Conservation (phyloP, 2,329 filamentous ascomycete genomes). For the Eurotiales sp. region DNA sequence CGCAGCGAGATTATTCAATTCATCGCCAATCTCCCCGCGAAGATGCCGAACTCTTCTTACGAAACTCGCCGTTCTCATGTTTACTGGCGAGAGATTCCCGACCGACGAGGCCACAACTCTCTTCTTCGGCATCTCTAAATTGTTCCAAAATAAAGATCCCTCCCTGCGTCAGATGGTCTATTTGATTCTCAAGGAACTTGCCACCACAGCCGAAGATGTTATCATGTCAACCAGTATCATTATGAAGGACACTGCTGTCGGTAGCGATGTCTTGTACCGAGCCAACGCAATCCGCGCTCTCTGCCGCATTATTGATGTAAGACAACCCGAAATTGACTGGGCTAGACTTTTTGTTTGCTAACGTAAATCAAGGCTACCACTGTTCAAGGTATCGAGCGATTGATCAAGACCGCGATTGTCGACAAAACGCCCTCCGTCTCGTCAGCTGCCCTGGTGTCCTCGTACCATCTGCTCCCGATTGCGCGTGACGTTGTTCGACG, state of each 20-base stretch:
- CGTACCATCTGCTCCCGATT: conserved; percentile 95
- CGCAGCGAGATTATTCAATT: conserved; percentile 93
- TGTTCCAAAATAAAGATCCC: conserved; percentile 99
- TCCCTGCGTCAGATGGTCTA: conserved; percentile 98
- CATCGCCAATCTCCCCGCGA: conserved; percentile 91
- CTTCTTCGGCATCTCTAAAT: conserved; percentile 98
- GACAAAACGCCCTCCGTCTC: conserved; percentile 98
- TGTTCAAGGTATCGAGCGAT: conserved; percentile 94
- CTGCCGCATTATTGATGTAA: conserved; percentile 92
- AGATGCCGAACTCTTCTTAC: conserved; percentile 96
- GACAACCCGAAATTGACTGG: too few species aligned
- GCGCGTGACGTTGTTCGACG: conserved; percentile 91
- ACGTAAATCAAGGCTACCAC: conserved; percentile 66
- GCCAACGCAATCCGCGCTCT: conserved; percentile 94
- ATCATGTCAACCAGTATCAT: conserved; percentile 99
- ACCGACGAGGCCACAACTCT: conserved; percentile 96
- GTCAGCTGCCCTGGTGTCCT: conserved; percentile 91
- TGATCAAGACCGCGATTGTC: conserved; percentile 98
- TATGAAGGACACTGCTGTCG: conserved; percentile 98
- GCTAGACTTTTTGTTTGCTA: too few species aligned
- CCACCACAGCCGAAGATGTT: conserved; percentile 92
- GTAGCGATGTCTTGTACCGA: conserved; percentile 88
- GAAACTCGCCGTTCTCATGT: conserved; percentile 93
- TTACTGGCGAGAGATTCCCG: conserved; percentile 95
- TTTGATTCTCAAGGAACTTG: conserved; percentile 95